Base-by-base conservation (phyloP, 495 filamentous ascomycete genomes). In the Penicillium macrosclerotiorum region DNA sequence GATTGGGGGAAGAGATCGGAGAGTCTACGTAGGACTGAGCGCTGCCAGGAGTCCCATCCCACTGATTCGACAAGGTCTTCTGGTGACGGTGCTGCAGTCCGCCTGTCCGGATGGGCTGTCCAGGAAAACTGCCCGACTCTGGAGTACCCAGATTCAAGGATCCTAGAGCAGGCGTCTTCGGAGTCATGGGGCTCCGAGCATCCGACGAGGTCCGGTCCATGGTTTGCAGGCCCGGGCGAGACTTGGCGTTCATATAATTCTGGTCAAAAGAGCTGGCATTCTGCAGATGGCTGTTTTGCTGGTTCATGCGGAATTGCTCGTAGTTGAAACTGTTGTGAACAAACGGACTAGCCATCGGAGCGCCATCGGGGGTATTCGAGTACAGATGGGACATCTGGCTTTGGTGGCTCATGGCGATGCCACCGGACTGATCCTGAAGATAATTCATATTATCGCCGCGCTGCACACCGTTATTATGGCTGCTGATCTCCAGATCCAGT, bases 331-430 rank as follows among this genome's bases (percentile, higher is more conserved):
- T 83, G 47, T 67, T 69, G 37, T 88, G 79, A 19, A 85, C 76
- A 52, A 90, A 96, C 0, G 90, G 90, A 57, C 89, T 94, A 54
- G 89, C 84, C 48, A 94, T 90, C 4, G 90, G 89, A 34, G 85
- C 83, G 17, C 88, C 88, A 35, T 95, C 90, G 6, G 90, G 90
- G 3, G 89, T 95, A 54, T 84, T 85, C 20, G 90, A 95, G 63
- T 82, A 95, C 43, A 84, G 72, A 24, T 87, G 82, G 22, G 83
- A 85, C 59, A 86, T 79, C 23, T 83, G 78, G 41, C 61, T 67
- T 14, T 69, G 73, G 43, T 75, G 72, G 45, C 69, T 77, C 60
- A 74, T 71, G 33, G 70, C 63, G 42, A 75, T 69, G 14, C 70
- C 72, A 22, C 60, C 63, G 22, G 73, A 69, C 43, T 77, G 74